Evolutionary conservation across 805 yeast species (phyloP).

Genomic region (Tetrapisispora namnaoensis): DNA sequence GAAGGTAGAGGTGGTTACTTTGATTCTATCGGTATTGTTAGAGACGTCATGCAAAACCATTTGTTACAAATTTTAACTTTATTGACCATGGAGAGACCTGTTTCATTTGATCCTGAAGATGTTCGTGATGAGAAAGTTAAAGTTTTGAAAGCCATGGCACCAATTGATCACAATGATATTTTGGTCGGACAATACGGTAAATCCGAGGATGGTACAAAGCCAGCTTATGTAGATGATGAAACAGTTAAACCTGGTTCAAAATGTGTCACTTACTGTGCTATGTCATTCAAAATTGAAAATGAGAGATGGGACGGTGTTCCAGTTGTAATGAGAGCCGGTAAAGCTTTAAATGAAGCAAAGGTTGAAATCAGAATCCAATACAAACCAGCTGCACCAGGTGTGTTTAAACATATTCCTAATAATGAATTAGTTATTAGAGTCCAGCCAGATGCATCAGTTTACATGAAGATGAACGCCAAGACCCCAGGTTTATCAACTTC

Average conservation of each 20-base stretch:
- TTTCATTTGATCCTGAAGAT: conserved; percentile 82
- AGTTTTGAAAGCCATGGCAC: conserved; percentile 71
- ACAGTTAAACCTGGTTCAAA: conserved; percentile 75
- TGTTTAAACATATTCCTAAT: conserved; percentile 71
- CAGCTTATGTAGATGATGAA: conserved; percentile 85
- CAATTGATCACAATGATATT: conserved; percentile 54
- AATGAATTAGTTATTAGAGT: conserved; percentile 90
- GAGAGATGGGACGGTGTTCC: conserved; percentile 99
- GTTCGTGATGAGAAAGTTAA: conserved; percentile 94
- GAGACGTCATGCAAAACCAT: conserved; percentile 99
- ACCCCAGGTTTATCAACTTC: conserved; percentile 83
- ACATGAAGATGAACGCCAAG: conserved; percentile 86
- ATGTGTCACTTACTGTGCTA: conserved; percentile 87
- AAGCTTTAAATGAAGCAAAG: conserved; percentile 89
- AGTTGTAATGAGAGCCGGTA: conserved; percentile 90
- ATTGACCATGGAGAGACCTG: conserved; percentile 93
- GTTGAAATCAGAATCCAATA: conserved; percentile 93
- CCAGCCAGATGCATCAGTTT: conserved; percentile 92
- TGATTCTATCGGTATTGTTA: conserved; percentile 86
- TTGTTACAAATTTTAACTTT: conserved; percentile 84
- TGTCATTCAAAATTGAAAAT: conserved; percentile 67
- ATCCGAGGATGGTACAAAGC: conserved; percentile 81
- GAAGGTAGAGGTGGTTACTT: conserved; percentile 99
- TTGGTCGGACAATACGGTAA: conserved; percentile 81
- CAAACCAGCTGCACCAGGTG: conserved; percentile 74